Evolutionary conservation across 495 filamentous ascomycete genomes (phyloP).

Genomic region (Lichina pygmaea): DNA sequence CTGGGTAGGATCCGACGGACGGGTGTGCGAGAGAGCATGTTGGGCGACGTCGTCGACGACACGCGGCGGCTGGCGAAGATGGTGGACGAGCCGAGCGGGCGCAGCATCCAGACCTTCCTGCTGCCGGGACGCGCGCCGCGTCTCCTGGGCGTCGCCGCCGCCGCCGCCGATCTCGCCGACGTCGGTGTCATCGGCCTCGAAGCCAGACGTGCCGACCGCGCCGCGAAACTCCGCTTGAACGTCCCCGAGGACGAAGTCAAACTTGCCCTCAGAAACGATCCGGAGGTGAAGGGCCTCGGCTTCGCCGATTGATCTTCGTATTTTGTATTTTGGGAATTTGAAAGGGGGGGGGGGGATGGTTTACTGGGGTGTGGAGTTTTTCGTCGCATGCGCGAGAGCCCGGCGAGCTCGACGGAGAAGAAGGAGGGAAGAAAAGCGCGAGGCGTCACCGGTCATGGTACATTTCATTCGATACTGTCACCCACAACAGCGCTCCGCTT

Average conservation of each 20-base stretch:
- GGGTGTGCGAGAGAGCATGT: constrained; percentile 61
- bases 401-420: no score
- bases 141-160: constrained; percentile 37
- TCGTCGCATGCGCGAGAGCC: not conserved
- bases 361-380: no score
- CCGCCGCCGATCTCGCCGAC: constrained; percentile 58
- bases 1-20: constrained; percentile 52
- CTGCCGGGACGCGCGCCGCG: constrained; percentile 16
- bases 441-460: not conserved
- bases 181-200: constrained; percentile 73
- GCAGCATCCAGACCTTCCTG: not conserved
- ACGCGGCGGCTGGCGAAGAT: constrained; percentile 44
- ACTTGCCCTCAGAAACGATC: constrained; percentile 67
- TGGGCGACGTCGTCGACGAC: constrained; percentile 83
- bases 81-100: constrained; percentile 23
- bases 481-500: not conserved
- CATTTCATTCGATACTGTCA: not conserved
- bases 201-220: constrained; percentile 47
- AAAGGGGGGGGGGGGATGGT: not conserved
- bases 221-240: constrained; percentile 60
- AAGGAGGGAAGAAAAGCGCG: not conserved
- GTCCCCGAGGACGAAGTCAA: constrained; percentile 79
- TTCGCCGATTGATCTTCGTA: constrained; percentile 9
- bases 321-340: not conserved
- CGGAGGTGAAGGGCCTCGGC: constrained; percentile 51